Conservation (phyloP, 495 filamentous ascomycete species). For the Hypoxylon rickii region DNA sequence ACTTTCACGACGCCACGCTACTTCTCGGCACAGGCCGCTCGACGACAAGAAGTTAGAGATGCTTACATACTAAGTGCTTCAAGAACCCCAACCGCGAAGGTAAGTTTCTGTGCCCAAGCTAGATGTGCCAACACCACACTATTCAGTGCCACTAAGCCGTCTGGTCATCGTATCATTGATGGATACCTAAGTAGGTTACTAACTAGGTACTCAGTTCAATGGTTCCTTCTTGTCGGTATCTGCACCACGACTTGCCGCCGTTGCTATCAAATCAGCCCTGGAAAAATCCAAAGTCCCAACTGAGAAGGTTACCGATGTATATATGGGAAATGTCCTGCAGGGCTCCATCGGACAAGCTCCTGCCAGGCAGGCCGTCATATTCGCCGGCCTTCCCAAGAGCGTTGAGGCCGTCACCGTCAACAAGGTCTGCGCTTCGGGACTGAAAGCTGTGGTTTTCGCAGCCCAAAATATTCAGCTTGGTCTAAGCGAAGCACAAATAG, state of each 20-base stretch:
- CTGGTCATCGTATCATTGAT: too few relatives aligned
- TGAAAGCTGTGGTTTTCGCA: slow-evolving; percentile 89
- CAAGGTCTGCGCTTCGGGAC: slow-evolving; percentile 93
- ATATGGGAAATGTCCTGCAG: slow-evolving; percentile 97
- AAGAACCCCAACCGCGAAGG: slow-evolving; percentile 86
- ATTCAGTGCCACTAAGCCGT: too few relatives aligned
- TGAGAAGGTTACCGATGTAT: slow-evolving; percentile 81
- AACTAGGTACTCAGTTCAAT: slow-evolving; percentile 72
- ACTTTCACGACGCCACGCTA: slow-evolving; percentile 54
- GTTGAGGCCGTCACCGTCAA: slow-evolving; percentile 92
- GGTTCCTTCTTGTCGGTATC: slow-evolving; percentile 80
- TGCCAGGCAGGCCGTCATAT: slow-evolving; percentile 86
- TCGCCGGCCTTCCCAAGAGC: slow-evolving; percentile 76
- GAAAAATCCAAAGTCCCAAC: slow-evolving; percentile 78
- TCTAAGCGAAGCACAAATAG: slow-evolving; percentile 80
- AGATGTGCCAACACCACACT: too few relatives aligned
- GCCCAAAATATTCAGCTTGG: slow-evolving; percentile 95
- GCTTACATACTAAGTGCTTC: slow-evolving; percentile 90
- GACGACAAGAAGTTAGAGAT: slow-evolving; percentile 75
- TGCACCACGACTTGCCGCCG: slow-evolving; percentile 83
- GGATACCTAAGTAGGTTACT: too few relatives aligned
- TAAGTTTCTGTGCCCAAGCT: slow-evolving; percentile 38
- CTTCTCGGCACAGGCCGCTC: slow-evolving; percentile 66
- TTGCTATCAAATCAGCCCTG: slow-evolving; percentile 87
- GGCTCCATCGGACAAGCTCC: slow-evolving; percentile 85